Percentiles rank a stretch among this genome's conserved stretches.
phyloP scores from a whole-genome alignment of 2,329 filamentous ascomycete genomes.

The Tolypocladium nubicola region DNA sequence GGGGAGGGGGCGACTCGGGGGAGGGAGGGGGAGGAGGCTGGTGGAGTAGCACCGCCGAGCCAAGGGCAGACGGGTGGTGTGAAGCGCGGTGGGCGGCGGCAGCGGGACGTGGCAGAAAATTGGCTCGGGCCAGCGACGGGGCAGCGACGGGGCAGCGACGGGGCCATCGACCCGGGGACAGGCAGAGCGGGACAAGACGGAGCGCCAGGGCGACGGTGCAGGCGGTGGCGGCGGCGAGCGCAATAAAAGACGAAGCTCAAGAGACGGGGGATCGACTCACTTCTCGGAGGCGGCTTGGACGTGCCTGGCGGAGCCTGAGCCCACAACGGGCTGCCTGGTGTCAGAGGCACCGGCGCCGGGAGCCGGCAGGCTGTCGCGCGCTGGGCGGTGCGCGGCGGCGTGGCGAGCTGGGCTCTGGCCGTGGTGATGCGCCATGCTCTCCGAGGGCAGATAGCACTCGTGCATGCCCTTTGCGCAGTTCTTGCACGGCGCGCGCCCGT shows the following conservation, averaged over 20 bases:
- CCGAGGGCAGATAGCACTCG: slow-evolving; percentile 51
- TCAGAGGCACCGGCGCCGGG: slow-evolving; percentile 37
- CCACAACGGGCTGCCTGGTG: slow-evolving; percentile 29
- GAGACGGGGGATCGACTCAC: slow-evolving; percentile 28
- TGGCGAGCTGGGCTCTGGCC: slow-evolving; percentile 46
- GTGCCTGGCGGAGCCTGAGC: slow-evolving; percentile 35
- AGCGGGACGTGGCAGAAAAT: not conserved
- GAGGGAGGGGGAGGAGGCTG: slow-evolving; percentile 1
- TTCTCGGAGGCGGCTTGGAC: slow-evolving; percentile 39
- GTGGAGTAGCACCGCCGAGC: slow-evolving; percentile 1
- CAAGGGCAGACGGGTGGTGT: not conserved
- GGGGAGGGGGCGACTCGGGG: slow-evolving; percentile 7
- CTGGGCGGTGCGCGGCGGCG: slow-evolving; percentile 34
- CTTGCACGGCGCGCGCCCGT: slow-evolving; percentile 50
- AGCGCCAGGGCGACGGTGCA: not conserved
- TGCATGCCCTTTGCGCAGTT: slow-evolving; percentile 56
- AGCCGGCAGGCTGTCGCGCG: slow-evolving; percentile 43
- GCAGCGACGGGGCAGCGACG: not conserved
- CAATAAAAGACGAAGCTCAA: not conserved
- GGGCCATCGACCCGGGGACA: not conserved
- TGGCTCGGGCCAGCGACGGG: not conserved
- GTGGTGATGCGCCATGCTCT: slow-evolving; percentile 48
- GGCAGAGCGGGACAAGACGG: not conserved
- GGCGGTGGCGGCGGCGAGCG: not conserved
- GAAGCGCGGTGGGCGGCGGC: not conserved